These are phyloP conservation scores for Cladobotryum protrusum DNA, from an alignment of 2,329 filamentous ascomycete species.

Conservation along the genomic window DNA sequence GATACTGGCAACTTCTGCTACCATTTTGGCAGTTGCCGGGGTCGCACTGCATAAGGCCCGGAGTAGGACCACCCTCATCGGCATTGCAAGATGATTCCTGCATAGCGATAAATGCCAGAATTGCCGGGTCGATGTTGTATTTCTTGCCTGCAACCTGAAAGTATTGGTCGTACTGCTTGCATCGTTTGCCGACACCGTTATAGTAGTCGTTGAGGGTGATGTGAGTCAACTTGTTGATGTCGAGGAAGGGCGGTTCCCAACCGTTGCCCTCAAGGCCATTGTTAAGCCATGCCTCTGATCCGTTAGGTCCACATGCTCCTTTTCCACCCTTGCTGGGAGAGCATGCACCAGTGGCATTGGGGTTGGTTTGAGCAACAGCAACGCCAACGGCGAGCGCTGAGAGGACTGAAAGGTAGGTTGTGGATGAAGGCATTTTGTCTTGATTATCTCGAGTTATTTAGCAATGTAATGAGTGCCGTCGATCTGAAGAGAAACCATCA, in stretches of 20 bases:
- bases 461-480: no score
- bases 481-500: no score
- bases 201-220: slow-evolving; percentile 23
- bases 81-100: slow-evolving; percentile 32
- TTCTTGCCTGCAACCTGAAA: slow-evolving; percentile 25
- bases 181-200: slow-evolving; percentile 18
- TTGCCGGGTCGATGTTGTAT: slow-evolving; percentile 27
- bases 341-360: no score
- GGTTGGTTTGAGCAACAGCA: no score
- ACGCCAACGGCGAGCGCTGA: no score
- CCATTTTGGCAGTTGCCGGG: slow-evolving; percentile 10
- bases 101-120: slow-evolving; percentile 31
- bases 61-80: slow-evolving; percentile 26
- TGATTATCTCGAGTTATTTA: no score
- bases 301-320: no score
- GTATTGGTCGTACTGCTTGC: slow-evolving; percentile 27
- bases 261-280: slow-evolving; percentile 21
- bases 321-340: no score
- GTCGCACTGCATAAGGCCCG: slow-evolving; percentile 31
- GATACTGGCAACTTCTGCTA: slow-evolving; percentile 21
- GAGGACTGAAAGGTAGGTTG: no score
- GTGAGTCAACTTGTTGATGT: slow-evolving; percentile 23
- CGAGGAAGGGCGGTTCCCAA: slow-evolving; percentile 29
- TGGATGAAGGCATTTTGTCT: no score
- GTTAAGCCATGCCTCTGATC: slow-evolving; percentile 21